Evolutionary conservation across 768 basidiomycete genomes (phyloP), one percentile per base, ranked within the genome.

Genomic region (Boletus pseudo-olivaceus): DNA sequence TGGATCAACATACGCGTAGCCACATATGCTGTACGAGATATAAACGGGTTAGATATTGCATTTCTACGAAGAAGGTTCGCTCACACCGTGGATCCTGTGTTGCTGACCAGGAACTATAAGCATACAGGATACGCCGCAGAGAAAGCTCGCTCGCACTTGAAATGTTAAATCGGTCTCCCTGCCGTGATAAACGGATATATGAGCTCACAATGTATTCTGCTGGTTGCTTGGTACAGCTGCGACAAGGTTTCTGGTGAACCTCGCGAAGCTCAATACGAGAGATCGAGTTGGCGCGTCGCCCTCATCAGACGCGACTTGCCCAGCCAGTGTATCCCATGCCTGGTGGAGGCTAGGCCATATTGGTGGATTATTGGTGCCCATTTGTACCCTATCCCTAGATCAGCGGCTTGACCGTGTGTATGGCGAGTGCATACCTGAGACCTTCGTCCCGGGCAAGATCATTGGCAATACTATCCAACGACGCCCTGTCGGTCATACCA

Each of bases 191-290:
- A 35, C 4, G 8, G 35, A 17, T 20, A 49, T 37, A 12, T 26
- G 32, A 19, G 73, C 91, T 76, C 62, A 95, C 93, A 82, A 87
- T 26, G 88, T 86, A 54, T 72, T 74, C 38, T 68, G 63, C 66
- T 97, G 94, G 70, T 92, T 91, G n/a, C 67, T 66, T 8, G 82
- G 77, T 15, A 85, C 79, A 7, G 84, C 89, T 10, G 91, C 91
- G 33, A 90, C 83, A 10, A 94, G 71, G 66, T 97, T 95, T 55
- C 94, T 80, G 14, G 90, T 92, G 64, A 95, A 85, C 63, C 83
- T 87, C 8, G 84, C 87, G 20, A 92, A 62, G 60, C 74, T 76
- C n/a, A 71, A 72, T 54, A 78, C 77, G 11, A 83, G 66, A 1
- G 62, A 58, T 46, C 73, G 74, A 7, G 79, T 74, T 27, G 65